Percentiles rank a stretch among this genome's conserved stretches.
Evolutionary conservation across 73 alveolate species (phyloP).

Genomic region (Paramecium biaurelia): DNA sequence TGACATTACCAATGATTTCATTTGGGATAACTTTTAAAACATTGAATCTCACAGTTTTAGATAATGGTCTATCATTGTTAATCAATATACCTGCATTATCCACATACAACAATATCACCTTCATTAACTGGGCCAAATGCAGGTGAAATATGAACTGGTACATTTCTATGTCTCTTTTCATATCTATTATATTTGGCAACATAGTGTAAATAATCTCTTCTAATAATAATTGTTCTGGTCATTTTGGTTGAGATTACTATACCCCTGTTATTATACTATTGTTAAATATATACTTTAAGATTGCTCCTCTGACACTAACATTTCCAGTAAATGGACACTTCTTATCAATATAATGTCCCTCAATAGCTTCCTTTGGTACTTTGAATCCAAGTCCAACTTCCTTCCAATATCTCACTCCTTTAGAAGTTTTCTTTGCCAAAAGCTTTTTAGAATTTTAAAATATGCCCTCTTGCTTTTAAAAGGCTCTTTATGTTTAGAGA

Average conservation of each 20-base stretch:
- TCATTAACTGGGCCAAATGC: slow-evolving; percentile 88
- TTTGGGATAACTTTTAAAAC: slow-evolving; percentile 92
- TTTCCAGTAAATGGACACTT: slow-evolving; percentile 99
- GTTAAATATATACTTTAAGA: slow-evolving; percentile 70
- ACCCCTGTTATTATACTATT: slow-evolving; percentile 73
- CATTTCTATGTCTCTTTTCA: slow-evolving; percentile 96
- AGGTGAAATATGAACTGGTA: slow-evolving; percentile 91
- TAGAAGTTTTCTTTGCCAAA: slow-evolving; percentile 81
- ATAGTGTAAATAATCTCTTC: slow-evolving; percentile 99
- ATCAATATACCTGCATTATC: slow-evolving; percentile 91
- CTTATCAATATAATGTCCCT: slow-evolving; percentile 92
- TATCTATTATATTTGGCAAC: slow-evolving; percentile 92
- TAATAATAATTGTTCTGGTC: slow-evolving; percentile 97
- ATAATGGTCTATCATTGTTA: slow-evolving; percentile 82
- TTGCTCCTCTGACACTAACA: slow-evolving; percentile 94
- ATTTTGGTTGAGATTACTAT: slow-evolving; percentile 96
- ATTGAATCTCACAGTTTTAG: slow-evolving; percentile 98
- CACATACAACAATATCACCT: slow-evolving; percentile 98
- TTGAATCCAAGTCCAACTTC: slow-evolving; percentile 97
- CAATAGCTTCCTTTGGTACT: slow-evolving; percentile 97
- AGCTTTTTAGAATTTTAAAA: slow-evolving; percentile 82
- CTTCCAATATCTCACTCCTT: slow-evolving; percentile 96
- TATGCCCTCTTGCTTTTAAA: slow-evolving; percentile 88
- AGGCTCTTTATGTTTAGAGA: slow-evolving; percentile 84
- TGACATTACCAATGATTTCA: slow-evolving; percentile 92